Evolutionary conservation across 1,284 basidiomycete genomes (phyloP).

Genomic region (Pyrrhoderma noxium): DNA sequence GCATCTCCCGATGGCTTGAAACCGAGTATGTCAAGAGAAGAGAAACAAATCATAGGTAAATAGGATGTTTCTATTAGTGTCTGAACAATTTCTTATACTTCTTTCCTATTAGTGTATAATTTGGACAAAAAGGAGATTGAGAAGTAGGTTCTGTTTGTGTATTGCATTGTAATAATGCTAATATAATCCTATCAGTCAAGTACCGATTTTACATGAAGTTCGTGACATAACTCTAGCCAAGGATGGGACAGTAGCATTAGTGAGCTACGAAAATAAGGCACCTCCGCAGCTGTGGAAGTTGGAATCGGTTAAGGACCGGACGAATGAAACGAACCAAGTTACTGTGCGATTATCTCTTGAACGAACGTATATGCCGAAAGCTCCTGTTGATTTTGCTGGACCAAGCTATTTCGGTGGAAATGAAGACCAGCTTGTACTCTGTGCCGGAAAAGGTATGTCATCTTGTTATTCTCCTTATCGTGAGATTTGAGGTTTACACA

Average conservation of each 20-base stretch:
- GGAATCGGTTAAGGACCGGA: slow-evolving; percentile 50
- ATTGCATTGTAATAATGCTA: background rate
- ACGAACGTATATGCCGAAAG: slow-evolving; percentile 68
- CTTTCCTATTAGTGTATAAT: slow-evolving; percentile 52
- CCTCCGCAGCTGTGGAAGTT: slow-evolving; percentile 78
- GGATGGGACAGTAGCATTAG: slow-evolving; percentile 54
- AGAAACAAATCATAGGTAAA: slow-evolving; percentile 71
- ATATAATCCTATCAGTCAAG: slow-evolving; percentile 42
- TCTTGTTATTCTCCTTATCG: background rate
- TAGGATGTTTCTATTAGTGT: slow-evolving; percentile 3
- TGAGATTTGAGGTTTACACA: no score
- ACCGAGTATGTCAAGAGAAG: slow-evolving; percentile 65
- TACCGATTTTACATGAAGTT: slow-evolving; percentile 73
- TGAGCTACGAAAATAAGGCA: slow-evolving; percentile 70
- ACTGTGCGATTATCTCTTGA: slow-evolving; percentile 44
- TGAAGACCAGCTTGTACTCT: slow-evolving; percentile 68
- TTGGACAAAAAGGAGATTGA: slow-evolving; percentile 55
- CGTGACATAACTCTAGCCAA: slow-evolving; percentile 62
- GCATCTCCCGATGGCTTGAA: slow-evolving; percentile 55
- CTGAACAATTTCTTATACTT: background rate
- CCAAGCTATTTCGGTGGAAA: slow-evolving; percentile 74
- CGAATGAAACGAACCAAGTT: slow-evolving; percentile 29
- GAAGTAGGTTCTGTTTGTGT: slow-evolving; percentile 39
- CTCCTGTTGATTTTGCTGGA: slow-evolving; percentile 64
- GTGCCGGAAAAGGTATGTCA: slow-evolving; percentile 59